Evolutionary conservation across 345 rosid species (phyloP).

Genomic region (Moricandia arvensis): DNA sequence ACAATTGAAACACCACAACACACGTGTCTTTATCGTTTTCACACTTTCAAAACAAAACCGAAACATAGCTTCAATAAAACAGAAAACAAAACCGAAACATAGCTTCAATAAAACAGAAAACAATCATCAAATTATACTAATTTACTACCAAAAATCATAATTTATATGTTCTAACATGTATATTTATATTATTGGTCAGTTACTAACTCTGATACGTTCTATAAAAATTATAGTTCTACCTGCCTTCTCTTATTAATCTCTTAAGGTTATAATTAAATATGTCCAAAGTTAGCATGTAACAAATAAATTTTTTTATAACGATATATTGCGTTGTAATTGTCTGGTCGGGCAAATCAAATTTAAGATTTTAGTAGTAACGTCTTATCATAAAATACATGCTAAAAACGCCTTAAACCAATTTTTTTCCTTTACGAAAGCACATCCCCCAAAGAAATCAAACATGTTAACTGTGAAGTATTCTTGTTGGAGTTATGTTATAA

Average conservation of each 20-base stretch:
- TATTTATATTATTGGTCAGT: no score
- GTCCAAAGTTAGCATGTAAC: background rate
- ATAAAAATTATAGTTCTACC: background rate
- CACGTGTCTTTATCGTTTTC: constrained; percentile 3
- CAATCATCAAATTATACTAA: background rate
- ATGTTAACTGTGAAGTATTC: constrained; percentile 4
- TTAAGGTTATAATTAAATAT: background rate
- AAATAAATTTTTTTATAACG: background rate
- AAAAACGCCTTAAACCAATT: constrained; percentile 3
- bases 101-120: no score
- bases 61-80: background rate
- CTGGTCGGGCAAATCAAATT: background rate
- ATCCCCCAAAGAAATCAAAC: constrained; percentile 20
- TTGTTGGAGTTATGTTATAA: background rate
- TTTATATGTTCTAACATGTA: no score
- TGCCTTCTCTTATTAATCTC: background rate
- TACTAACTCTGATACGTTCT: background rate
- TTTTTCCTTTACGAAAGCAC: constrained; percentile 15
- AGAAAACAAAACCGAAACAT: no score
- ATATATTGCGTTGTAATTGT: background rate
- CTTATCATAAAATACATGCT: constrained; percentile 15
- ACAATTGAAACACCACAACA: constrained; percentile 2
- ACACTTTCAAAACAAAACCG: background rate
- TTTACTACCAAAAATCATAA: background rate
- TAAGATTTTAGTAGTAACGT: constrained; percentile 20